These are phyloP conservation scores for Puccinia hordei DNA, from an alignment of 1,284 basidiomycete genomes.

Conservation along the genomic window DNA sequence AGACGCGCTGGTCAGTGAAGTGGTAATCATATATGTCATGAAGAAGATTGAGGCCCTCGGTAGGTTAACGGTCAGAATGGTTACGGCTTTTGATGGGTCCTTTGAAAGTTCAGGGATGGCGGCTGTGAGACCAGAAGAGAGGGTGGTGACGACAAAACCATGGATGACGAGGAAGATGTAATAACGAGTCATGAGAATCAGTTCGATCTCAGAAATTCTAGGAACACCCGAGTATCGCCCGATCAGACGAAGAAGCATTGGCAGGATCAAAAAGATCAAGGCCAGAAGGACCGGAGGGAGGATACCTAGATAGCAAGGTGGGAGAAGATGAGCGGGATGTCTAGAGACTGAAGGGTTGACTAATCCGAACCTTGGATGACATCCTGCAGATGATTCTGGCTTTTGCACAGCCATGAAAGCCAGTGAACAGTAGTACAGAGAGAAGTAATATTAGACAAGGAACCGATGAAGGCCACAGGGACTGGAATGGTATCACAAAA, in stretches of 20 bases:
- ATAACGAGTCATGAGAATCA: slow-evolving; percentile 85
- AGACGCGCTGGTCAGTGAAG: slow-evolving; percentile 70
- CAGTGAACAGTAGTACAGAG: slow-evolving; percentile 70
- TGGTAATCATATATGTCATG: slow-evolving; percentile 69
- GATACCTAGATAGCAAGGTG: slow-evolving; percentile 65
- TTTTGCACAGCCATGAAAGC: slow-evolving; percentile 78
- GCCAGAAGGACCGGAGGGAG: slow-evolving; percentile 82
- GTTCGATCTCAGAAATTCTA: slow-evolving; percentile 76
- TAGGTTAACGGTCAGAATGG: slow-evolving; percentile 71
- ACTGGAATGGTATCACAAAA: not conserved
- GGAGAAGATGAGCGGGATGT: not conserved
- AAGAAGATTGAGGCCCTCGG: slow-evolving; percentile 90
- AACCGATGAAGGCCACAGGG: slow-evolving; percentile 72
- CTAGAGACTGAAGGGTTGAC: not conserved
- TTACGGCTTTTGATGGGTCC: slow-evolving; percentile 69
- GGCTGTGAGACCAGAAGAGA: slow-evolving; percentile 76
- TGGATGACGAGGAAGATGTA: slow-evolving; percentile 91
- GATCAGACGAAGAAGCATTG: slow-evolving; percentile 72
- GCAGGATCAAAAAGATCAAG: slow-evolving; percentile 85
- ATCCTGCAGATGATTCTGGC: slow-evolving; percentile 57
- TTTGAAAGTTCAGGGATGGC: slow-evolving; percentile 68
- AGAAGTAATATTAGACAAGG: slow-evolving; percentile 76
- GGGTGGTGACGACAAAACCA: slow-evolving; percentile 82
- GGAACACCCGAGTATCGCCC: slow-evolving; percentile 79
- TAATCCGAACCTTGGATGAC: slow-evolving; percentile 28